Evolutionary conservation across 2,329 filamentous ascomycete genomes (phyloP).

Genomic region (Ceratocystis diversiconidia): DNA sequence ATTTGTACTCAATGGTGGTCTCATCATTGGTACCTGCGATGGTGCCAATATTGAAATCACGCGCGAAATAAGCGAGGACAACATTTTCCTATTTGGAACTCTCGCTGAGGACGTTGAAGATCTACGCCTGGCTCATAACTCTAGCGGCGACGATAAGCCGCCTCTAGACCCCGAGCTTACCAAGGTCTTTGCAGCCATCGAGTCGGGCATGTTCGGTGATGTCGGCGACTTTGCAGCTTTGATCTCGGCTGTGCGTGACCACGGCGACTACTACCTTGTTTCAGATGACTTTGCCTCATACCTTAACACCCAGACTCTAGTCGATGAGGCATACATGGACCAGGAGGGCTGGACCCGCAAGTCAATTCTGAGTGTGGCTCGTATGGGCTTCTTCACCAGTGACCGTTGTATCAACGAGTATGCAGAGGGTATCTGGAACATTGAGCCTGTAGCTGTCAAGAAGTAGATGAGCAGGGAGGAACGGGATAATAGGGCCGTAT

Average conservation of each 20-base stretch:
- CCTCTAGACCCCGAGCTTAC: slow-evolving; percentile 58
- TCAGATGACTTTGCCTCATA: slow-evolving; percentile 97
- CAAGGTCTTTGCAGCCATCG: slow-evolving; percentile 73
- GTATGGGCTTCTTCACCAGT: slow-evolving; percentile 96
- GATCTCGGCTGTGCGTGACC: slow-evolving; percentile 71
- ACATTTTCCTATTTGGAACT: slow-evolving; percentile 97
- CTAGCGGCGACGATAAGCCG: slow-evolving; percentile 41
- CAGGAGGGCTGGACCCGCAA: slow-evolving; percentile 88
- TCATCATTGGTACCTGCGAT: slow-evolving; percentile 96
- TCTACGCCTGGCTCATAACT: slow-evolving; percentile 74
- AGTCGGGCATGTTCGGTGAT: slow-evolving; percentile 67
- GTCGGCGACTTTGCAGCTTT: slow-evolving; percentile 66
- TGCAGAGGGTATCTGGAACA: slow-evolving; percentile 92
- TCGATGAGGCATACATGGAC: slow-evolving; percentile 84
- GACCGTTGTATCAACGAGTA: slow-evolving; percentile 96
- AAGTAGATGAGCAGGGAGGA: background rate
- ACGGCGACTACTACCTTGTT: slow-evolving; percentile 94
- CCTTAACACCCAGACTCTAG: slow-evolving; percentile 74
- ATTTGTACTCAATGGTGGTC: slow-evolving; percentile 90
- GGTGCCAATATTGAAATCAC: slow-evolving; percentile 98
- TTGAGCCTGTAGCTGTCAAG: slow-evolving; percentile 52
- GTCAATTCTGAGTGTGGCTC: slow-evolving; percentile 70
- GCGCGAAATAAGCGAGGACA: slow-evolving; percentile 86
- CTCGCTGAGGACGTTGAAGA: slow-evolving; percentile 94
- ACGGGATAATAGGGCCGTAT: background rate